These are phyloP conservation scores for Umbilicus rupestris DNA, from an alignment of 164 flowering plant species.

Conservation along the genomic window DNA sequence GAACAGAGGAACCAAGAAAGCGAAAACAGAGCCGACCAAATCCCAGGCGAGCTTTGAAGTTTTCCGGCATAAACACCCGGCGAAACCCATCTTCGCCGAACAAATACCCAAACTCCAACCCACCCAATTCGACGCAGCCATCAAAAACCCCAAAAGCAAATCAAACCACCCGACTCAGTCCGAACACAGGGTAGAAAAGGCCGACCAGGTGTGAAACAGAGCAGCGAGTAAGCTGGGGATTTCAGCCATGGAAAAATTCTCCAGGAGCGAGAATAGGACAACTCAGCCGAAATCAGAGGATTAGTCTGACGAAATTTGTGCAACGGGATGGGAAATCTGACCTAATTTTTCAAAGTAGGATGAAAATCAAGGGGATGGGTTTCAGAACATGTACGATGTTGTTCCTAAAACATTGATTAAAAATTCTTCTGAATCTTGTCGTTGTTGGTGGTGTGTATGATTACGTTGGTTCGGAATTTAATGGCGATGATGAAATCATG, in stretches of 20 bases:
- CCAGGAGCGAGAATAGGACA: conserved; percentile 18
- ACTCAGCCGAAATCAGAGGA: conserved; percentile 19
- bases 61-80: conserved; percentile 16
- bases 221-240: neutral
- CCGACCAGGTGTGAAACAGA: neutral
- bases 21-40: conserved; percentile 21
- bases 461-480: neutral
- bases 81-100: conserved; percentile 15
- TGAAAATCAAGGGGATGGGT: neutral
- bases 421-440: neutral
- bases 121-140: conserved; percentile 10
- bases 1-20: conserved; percentile 26
- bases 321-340: conserved; percentile 21
- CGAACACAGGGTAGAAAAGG: no score
- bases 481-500: conserved; percentile 1
- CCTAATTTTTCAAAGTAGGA: conserved; percentile 20
- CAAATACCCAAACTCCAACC: conserved; percentile 9
- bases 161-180: conserved; percentile 19
- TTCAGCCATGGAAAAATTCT: neutral
- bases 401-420: neutral
- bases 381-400: neutral
- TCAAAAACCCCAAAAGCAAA: conserved; percentile 14
- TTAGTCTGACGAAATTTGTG: conserved; percentile 8
- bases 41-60: conserved; percentile 11
- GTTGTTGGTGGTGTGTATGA: neutral